Evolutionary conservation across 805 yeast species (phyloP).

Genomic region (Kodamaea nitidulidarum): DNA sequence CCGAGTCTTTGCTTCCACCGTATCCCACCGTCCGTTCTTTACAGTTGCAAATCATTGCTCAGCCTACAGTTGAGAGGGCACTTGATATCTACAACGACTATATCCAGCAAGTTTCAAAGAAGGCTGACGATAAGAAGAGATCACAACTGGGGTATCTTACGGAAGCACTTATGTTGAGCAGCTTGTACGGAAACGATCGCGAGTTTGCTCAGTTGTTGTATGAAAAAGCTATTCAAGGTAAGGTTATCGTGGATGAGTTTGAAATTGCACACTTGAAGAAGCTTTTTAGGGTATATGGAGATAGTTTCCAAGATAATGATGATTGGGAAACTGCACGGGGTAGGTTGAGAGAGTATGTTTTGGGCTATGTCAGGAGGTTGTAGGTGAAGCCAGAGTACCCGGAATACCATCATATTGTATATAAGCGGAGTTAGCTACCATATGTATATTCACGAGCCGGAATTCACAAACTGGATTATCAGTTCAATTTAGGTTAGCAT

Average conservation of each 20-base stretch:
- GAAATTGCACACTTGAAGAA: conserved; percentile 41
- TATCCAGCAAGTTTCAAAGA: conserved; percentile 33
- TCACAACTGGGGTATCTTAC: conserved; percentile 44
- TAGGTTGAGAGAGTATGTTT: conserved; percentile 27
- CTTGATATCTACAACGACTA: conserved; percentile 45
- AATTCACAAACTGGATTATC: too few species aligned
- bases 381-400: too few species aligned
- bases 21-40: conserved; percentile 30
- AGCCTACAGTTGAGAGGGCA: conserved; percentile 33
- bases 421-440: too few species aligned
- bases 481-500: too few species aligned
- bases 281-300: conserved; percentile 48
- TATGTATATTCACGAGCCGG: too few species aligned
- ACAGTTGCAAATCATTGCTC: conserved; percentile 40
- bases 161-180: conserved; percentile 44
- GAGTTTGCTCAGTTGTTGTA: conserved; percentile 50
- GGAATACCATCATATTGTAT: too few species aligned
- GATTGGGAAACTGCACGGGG: conserved; percentile 29
- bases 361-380: conserved; percentile 8
- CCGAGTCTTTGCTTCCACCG: conserved; percentile 33
- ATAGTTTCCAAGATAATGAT: conserved; percentile 41
- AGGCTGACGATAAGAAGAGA: conserved; percentile 25
- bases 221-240: conserved; percentile 43
- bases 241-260: conserved; percentile 32
- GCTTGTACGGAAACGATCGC: conserved; percentile 44